phyloP scores from a whole-genome alignment of 129 eudicot genomes.

The Tanacetum coccineum region DNA sequence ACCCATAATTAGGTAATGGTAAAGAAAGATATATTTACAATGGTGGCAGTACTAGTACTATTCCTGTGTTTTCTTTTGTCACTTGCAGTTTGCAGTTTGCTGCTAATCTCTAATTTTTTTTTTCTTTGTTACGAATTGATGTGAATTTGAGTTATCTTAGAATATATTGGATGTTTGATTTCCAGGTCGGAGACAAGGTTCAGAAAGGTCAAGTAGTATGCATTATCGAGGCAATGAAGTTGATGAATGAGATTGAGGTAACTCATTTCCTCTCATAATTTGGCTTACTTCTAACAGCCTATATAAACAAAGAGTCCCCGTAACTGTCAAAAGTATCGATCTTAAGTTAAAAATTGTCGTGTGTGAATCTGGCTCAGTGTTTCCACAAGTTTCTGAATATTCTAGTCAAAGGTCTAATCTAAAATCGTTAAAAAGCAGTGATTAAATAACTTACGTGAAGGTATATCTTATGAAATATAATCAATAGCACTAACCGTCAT shows the following conservation, averaged over 20 bases:
- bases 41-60: too few relatives aligned
- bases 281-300: conserved; percentile 6
- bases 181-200: conserved; percentile 83
- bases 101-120: neutral
- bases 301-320: neutral
- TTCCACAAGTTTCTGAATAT: neutral
- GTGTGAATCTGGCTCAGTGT: neutral
- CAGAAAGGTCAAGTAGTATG: conserved; percentile 85
- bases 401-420: neutral
- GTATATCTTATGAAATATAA: neutral
- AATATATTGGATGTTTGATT: conserved; percentile 1
- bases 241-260: conserved; percentile 98
- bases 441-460: neutral
- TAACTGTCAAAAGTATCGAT: neutral
- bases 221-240: conserved; percentile 91
- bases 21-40: too few relatives aligned
- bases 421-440: neutral
- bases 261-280: conserved; percentile 6
- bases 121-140: neutral
- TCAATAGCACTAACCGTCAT: neutral
- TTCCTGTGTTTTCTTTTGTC: neutral
- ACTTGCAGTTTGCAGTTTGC: neutral
- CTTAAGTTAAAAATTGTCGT: neutral
- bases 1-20: too few relatives aligned
- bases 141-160: neutral